phyloP scores from a whole-genome alignment of 805 yeast species.

The Wickerhamomyces sydowiorum region DNA sequence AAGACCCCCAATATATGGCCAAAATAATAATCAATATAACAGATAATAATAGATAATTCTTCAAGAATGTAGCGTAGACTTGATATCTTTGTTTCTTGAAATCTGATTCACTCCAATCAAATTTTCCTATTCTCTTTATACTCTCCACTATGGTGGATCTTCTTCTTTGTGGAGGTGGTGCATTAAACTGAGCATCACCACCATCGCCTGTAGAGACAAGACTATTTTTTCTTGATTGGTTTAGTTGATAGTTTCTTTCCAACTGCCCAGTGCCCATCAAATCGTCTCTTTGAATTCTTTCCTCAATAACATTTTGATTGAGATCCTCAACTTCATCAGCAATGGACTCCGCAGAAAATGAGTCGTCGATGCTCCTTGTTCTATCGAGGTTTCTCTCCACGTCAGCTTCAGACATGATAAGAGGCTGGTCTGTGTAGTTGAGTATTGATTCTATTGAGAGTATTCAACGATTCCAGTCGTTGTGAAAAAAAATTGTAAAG shows the following conservation, averaged over 20 bases:
- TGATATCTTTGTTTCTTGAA: constrained; percentile 11
- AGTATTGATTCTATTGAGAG: too few relatives aligned
- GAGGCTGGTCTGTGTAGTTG: too few relatives aligned
- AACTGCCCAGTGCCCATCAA: constrained; percentile 5
- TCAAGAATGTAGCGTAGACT: constrained; percentile 11
- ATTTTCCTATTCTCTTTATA: constrained; percentile 11
- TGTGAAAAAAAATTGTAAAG: too few relatives aligned
- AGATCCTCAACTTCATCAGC: constrained; percentile 11
- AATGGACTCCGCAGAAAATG: constrained; percentile 6
- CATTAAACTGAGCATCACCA: too few relatives aligned
- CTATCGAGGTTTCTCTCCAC: neutral
- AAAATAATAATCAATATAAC: constrained; percentile 20
- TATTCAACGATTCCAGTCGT: too few relatives aligned
- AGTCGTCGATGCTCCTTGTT: neutral
- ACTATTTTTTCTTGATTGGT: neutral
- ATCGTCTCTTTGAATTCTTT: constrained; percentile 10
- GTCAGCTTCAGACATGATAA: neutral
- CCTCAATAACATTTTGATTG: constrained; percentile 11
- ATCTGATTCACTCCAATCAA: constrained; percentile 17
- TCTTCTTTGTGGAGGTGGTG: constrained; percentile 1
- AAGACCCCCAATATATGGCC: constrained; percentile 28
- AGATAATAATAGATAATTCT: constrained; percentile 17
- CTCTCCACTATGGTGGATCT: constrained; percentile 12
- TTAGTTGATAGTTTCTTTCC: constrained; percentile 1
- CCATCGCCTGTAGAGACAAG: neutral